These are phyloP conservation scores for Theobroma cacao DNA, from an alignment of 345 rosid species.

Conservation along the genomic window DNA sequence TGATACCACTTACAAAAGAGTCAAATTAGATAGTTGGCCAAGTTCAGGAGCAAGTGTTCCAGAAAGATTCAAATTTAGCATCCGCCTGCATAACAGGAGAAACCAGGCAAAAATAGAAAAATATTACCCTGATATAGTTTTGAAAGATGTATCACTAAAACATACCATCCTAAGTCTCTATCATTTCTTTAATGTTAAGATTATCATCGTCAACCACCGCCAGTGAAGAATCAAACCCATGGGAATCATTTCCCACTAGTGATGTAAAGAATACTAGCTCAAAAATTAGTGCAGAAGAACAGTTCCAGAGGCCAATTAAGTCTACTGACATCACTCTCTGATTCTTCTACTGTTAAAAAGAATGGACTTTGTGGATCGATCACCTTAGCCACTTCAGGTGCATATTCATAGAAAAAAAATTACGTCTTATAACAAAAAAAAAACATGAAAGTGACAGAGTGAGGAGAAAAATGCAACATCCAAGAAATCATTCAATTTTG, in stretches of 20 bases:
- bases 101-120: neutral
- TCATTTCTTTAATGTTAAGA: neutral
- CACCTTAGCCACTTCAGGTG: too few relatives aligned
- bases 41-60: conserved; percentile 52
- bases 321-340: too few relatives aligned
- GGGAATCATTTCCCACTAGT: neutral
- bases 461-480: too few relatives aligned
- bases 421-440: too few relatives aligned
- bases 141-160: neutral
- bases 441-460: too few relatives aligned
- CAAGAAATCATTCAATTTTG: too few relatives aligned
- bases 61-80: conserved; percentile 72
- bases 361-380: too few relatives aligned
- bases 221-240: neutral
- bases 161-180: neutral
- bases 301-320: too few relatives aligned
- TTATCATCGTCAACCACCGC: neutral
- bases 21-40: conserved; percentile 28
- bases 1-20: conserved; percentile 27
- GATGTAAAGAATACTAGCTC: neutral
- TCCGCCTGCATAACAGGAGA: conserved; percentile 42
- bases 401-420: too few relatives aligned
- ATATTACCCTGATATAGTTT: neutral
- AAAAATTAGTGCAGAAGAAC: neutral
- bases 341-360: too few relatives aligned